Percentiles rank a stretch among this genome's conserved stretches.
Evolutionary conservation across 768 basidiomycete genomes (phyloP).

Genomic region (Porphyrellus cyaneotinctus): DNA sequence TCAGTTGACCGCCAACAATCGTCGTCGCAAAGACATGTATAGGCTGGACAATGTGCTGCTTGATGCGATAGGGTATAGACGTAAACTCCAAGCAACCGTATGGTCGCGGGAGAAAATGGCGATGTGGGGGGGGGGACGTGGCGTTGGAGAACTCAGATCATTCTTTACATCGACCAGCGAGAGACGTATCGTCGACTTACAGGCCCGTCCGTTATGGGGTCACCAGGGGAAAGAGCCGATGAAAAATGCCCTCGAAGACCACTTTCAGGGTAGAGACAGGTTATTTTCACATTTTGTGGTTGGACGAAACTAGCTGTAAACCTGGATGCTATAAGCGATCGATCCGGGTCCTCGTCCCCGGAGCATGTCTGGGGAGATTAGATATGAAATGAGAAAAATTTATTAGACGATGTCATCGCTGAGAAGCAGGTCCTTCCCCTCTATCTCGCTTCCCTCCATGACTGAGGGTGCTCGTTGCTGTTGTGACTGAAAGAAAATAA

Average conservation of each 20-base stretch:
- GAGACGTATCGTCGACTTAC: no score
- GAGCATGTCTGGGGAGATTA: slow-evolving; percentile 83
- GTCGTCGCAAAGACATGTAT: slow-evolving; percentile 74
- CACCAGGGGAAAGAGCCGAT: slow-evolving; percentile 72
- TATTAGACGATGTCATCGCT: no score
- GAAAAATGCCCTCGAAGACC: slow-evolving; percentile 62
- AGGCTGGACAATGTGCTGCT: slow-evolving; percentile 73
- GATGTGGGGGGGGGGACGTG: slow-evolving; percentile 14
- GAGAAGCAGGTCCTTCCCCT: slow-evolving; percentile 52
- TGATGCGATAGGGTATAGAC: slow-evolving; percentile 64
- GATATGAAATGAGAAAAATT: no score
- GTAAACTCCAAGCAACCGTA: slow-evolving; percentile 71
- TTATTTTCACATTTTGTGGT: neutral
- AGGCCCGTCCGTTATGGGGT: neutral
- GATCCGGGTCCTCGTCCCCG: slow-evolving; percentile 80
- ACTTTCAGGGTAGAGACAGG: slow-evolving; percentile 59
- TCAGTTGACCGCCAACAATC: slow-evolving; percentile 57
- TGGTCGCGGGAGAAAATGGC: slow-evolving; percentile 13
- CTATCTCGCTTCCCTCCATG: no score
- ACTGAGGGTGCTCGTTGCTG: no score
- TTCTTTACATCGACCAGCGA: neutral
- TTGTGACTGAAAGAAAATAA: no score
- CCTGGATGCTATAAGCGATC: slow-evolving; percentile 35
- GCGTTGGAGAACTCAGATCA: slow-evolving; percentile 16
- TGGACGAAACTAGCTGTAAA: neutral